Evolutionary conservation across 768 basidiomycete genomes (phyloP).

Genomic region (Mrakia gelida): DNA sequence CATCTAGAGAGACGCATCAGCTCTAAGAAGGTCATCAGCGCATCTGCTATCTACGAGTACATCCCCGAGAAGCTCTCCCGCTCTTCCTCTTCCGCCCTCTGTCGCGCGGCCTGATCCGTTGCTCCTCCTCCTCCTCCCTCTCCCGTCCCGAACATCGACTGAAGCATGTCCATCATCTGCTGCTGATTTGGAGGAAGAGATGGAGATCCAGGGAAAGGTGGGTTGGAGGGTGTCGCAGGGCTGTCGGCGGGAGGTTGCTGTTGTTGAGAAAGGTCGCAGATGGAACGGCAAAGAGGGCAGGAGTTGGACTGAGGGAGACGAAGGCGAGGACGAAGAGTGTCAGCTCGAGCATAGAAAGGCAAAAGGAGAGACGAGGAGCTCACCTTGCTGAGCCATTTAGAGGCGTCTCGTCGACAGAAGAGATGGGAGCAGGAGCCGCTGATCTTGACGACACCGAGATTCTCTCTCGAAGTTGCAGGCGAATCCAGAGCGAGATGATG

Average conservation of each 20-base stretch:
- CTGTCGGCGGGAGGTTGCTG: not conserved
- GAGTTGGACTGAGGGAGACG: conserved; percentile 14
- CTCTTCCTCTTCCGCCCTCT: not conserved
- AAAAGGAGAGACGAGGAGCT: not conserved
- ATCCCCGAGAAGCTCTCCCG: conserved; percentile 17
- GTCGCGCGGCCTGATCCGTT: not conserved
- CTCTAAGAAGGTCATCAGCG: no score
- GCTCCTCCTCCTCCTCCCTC: not conserved
- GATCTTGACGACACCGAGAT: conserved; percentile 20
- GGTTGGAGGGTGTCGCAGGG: not conserved
- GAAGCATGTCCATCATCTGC: conserved; percentile 20
- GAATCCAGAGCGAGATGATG: conserved; percentile 19
- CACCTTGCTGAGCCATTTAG: conserved; percentile 27
- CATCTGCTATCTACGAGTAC: conserved; percentile 27
- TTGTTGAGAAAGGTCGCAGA: conserved; percentile 20
- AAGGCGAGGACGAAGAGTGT: not conserved
- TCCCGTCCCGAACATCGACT: conserved; percentile 1
- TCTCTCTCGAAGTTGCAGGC: conserved; percentile 12
- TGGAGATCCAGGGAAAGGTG: not conserved
- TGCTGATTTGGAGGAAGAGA: not conserved
- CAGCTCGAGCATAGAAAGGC: not conserved
- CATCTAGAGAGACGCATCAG: no score
- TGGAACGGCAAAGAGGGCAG: conserved; percentile 20
- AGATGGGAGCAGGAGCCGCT: conserved; percentile 24
- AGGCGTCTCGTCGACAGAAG: conserved; percentile 28